Conservation (phyloP, 2,329 filamentous ascomycete genomes). For the Taxawa tesnikishii region DNA sequence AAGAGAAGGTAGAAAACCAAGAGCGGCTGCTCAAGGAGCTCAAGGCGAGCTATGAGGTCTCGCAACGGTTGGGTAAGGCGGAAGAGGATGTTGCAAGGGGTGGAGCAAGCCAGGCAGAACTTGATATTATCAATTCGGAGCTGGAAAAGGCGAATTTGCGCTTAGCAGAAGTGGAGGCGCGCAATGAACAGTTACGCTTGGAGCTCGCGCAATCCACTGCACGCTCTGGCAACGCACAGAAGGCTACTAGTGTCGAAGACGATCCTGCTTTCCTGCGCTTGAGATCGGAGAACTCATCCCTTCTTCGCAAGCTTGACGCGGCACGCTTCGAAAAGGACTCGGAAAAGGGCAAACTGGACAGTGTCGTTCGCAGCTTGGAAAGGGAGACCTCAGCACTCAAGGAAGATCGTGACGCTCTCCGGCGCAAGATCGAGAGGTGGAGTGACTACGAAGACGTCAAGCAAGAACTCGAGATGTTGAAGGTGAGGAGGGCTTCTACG, state of each 20-base stretch:
- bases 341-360: conserved; percentile 63
- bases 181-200: conserved; percentile 84
- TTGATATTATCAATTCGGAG: conserved; percentile 87
- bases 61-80: conserved; percentile 69
- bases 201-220: conserved; percentile 86
- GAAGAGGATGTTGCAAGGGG: conserved; percentile 42
- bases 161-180: conserved; percentile 79
- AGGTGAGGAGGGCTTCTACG: conserved; percentile 34
- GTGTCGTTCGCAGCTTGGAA: conserved; percentile 65
- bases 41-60: conserved; percentile 95
- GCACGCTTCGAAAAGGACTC: conserved; percentile 72
- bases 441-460: conserved; percentile 93
- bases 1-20: conserved; percentile 91
- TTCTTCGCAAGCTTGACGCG: conserved; percentile 79
- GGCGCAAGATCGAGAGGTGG: conserved; percentile 74
- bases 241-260: conserved; percentile 59
- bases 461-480: conserved; percentile 88
- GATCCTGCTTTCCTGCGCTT: conserved; percentile 81
- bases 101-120: conserved; percentile 71
- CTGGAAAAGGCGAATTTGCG: conserved; percentile 79
- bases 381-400: conserved; percentile 62
- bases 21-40: conserved; percentile 86
- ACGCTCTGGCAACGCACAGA: conserved; percentile 47
- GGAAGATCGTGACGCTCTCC: conserved; percentile 69
- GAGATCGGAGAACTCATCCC: conserved; percentile 82